Conservation (phyloP, 495 filamentous ascomycete genomes). For the Neurospora sp. region DNA sequence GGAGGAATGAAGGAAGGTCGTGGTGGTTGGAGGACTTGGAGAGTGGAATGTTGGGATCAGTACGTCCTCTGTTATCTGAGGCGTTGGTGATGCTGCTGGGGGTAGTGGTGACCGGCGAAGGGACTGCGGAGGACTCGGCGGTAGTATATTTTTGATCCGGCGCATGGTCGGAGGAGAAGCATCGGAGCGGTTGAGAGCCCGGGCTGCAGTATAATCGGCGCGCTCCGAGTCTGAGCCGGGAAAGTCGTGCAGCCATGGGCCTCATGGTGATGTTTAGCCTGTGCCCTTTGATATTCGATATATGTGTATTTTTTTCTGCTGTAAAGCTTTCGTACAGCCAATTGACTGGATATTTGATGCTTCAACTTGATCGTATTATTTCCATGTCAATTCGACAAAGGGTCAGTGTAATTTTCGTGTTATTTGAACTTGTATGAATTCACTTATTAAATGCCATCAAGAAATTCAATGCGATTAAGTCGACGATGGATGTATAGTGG, state of each 20-base stretch:
- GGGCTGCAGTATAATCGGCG: background rate
- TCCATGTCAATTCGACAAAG: background rate
- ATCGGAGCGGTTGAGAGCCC: background rate
- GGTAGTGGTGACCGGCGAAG: background rate
- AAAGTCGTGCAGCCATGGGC: background rate
- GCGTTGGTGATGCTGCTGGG: background rate
- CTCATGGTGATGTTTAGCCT: background rate
- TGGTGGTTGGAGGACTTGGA: conserved; percentile 47
- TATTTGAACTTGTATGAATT: background rate
- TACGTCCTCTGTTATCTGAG: background rate
- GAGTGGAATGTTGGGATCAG: conserved; percentile 11
- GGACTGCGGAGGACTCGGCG: background rate
- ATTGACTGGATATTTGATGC: background rate
- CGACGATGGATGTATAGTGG: background rate
- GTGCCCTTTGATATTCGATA: background rate
- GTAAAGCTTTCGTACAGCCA: background rate
- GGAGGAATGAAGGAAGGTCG: conserved; percentile 59
- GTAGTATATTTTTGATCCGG: background rate
- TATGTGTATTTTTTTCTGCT: background rate
- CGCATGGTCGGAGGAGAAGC: background rate
- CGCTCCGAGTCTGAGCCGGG: background rate
- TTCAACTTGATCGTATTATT: background rate
- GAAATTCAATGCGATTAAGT: background rate
- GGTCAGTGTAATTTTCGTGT: background rate
- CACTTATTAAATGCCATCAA: background rate